These are phyloP conservation scores for Hericium rajendrae DNA, from an alignment of 768 basidiomycete species.

Conservation along the genomic window DNA sequence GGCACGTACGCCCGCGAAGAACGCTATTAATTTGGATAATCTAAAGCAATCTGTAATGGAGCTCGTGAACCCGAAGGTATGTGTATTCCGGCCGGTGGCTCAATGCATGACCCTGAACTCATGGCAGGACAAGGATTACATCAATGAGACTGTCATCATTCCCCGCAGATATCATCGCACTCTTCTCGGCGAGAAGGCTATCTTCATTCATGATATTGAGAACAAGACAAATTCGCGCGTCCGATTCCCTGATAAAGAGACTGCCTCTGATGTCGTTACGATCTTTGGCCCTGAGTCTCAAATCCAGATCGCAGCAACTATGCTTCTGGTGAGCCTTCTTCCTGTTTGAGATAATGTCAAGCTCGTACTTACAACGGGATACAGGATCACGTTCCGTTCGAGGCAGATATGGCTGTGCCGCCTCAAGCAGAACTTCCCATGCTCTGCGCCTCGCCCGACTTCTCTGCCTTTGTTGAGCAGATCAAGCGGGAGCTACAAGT, in stretches of 20 bases:
- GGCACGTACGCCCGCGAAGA: constrained; percentile 97
- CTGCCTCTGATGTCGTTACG: constrained; percentile 89
- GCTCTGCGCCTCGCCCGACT: constrained; percentile 72
- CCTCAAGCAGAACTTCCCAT: constrained; percentile 71
- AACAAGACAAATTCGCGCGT: constrained; percentile 91
- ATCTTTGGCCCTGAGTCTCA: constrained; percentile 97
- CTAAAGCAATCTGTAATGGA: constrained; percentile 97
- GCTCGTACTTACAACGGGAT: constrained; percentile 1
- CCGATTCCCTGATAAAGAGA: constrained; percentile 88
- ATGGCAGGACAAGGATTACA: constrained; percentile 88
- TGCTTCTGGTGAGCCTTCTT: constrained; percentile 65
- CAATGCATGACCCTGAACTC: not conserved
- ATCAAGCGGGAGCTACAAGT: constrained; percentile 94
- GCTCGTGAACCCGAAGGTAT: constrained; percentile 89
- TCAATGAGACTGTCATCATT: constrained; percentile 86
- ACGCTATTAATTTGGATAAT: constrained; percentile 89
- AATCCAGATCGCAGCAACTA: constrained; percentile 91
- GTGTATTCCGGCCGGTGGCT: constrained; percentile 11
- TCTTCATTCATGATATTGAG: constrained; percentile 97
- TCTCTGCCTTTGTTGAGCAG: constrained; percentile 75
- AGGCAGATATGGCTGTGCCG: constrained; percentile 89
- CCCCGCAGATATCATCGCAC: constrained; percentile 94
- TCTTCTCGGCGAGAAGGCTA: constrained; percentile 89
- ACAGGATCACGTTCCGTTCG: constrained; percentile 93
- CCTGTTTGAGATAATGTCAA: not conserved